Percentiles rank a stretch among this genome's conserved stretches.
Conservation (phyloP, 306 rosid genomes). For the Arachis stenosperma region DNA sequence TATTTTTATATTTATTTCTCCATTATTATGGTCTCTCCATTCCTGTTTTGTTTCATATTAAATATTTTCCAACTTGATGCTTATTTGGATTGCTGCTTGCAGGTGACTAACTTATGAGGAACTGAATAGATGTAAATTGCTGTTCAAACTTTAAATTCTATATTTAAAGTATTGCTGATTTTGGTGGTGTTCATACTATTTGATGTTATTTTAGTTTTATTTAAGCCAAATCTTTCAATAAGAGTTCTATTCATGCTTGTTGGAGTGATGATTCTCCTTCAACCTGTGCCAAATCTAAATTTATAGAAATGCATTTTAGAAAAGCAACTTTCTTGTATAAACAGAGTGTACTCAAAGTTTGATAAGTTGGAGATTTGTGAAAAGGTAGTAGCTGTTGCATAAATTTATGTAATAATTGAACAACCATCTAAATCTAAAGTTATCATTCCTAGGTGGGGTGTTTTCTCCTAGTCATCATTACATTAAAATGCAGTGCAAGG, state of each 20-base stretch:
- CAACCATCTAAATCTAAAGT: constrained; percentile 12
- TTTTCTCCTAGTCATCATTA: constrained; percentile 10
- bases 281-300: not conserved
- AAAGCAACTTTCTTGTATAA: not conserved
- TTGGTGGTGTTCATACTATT: constrained; percentile 19
- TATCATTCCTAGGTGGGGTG: not conserved
- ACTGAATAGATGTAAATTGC: constrained; percentile 62
- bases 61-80: not conserved
- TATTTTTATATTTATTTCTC: constrained; percentile 8
- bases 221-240: constrained; percentile 5
- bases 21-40: too few species aligned
- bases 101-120: constrained; percentile 61
- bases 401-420: constrained; percentile 23
- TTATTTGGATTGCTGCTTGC: constrained; percentile 40
- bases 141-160: constrained; percentile 31
- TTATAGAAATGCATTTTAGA: not conserved
- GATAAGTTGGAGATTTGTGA: not conserved
- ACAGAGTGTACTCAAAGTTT: not conserved
- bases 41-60: not conserved
- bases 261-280: too few species aligned
- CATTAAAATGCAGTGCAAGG: not conserved
- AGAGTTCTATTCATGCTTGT: not conserved
- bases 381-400: not conserved
- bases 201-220: constrained; percentile 7
- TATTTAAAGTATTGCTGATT: constrained; percentile 7